phyloP scores from a whole-genome alignment of 345 rosid genomes.

The Citrus unshiu region DNA sequence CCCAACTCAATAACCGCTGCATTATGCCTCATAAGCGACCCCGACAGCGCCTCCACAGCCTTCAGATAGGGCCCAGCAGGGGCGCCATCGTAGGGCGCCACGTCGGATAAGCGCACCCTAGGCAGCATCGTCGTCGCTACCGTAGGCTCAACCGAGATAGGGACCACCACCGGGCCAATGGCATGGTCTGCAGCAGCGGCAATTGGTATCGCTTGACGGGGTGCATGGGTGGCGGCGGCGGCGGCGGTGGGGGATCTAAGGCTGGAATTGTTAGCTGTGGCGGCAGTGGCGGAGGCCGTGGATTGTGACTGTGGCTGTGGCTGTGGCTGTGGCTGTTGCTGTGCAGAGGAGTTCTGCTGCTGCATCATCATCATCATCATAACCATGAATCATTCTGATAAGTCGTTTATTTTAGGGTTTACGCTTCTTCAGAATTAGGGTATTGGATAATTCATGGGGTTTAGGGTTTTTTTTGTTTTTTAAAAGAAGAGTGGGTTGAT shows the following conservation, averaged over 20 bases:
- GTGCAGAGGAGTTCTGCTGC: constrained; percentile 39
- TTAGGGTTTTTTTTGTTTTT: background rate
- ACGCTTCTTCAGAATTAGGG: background rate
- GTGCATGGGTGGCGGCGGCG: constrained; percentile 17
- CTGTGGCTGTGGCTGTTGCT: background rate
- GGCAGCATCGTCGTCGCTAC: constrained; percentile 37
- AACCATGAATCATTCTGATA: constrained; percentile 48
- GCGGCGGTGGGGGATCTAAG: constrained; percentile 33
- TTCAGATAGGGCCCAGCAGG: constrained; percentile 51
- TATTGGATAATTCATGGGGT: background rate
- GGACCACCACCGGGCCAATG: constrained; percentile 29
- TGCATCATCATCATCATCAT: constrained; percentile 45
- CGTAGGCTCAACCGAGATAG: constrained; percentile 36
- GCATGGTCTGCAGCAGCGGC: constrained; percentile 28
- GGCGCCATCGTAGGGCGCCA: constrained; percentile 74
- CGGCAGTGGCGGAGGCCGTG: constrained; percentile 12
- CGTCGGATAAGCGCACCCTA: constrained; percentile 70
- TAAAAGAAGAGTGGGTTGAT: no score
- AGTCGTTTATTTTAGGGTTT: constrained; percentile 2
- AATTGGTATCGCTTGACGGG: constrained; percentile 13
- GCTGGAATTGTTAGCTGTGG: constrained; percentile 16
- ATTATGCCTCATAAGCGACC: constrained; percentile 75
- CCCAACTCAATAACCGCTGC: constrained; percentile 86
- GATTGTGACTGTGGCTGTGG: constrained; percentile 10
- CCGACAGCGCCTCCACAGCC: constrained; percentile 85